Evolutionary conservation across 371 early-diverging fungal species (phyloP), one percentile per base, ranked within the genome.

Genomic region (Actinomortierella ambigua): DNA sequence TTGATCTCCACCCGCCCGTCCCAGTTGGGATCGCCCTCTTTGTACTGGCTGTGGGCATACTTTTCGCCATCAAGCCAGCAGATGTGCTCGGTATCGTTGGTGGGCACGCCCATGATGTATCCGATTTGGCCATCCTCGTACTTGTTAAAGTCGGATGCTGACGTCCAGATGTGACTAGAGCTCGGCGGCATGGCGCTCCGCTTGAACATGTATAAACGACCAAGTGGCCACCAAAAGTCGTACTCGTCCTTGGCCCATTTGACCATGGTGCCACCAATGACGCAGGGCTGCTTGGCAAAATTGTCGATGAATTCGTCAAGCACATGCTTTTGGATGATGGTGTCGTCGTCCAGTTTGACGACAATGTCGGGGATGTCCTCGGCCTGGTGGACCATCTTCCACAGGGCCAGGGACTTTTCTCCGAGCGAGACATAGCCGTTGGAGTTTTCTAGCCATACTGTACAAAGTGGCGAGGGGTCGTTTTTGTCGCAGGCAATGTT

Each of bases 91-190:
- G 0, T n/a, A 44, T 41, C 26, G 14, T 42, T n/a, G 17, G 42
- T 34, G 34, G 34, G 34, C 34, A 11, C 53, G n/a, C 24, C 27
- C n/a, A 55, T 44, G 24, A 55, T 20, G 27, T 55, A 55, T 2
- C 55, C 55, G 20, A 55, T 55, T n/a, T 55, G 55, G 18, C 44
- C 42, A 55, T 55, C 55, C 46, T 55, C 55, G 20, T 20, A 55
- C 44, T 55, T 55, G 55, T 55, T 55, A 26, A 55, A 55, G 3
- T 17, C 17, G 0, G 42, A 17, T 29, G 55, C 55, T 3, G 3
- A 43, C 28, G 15, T 18, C 55, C 55, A 55, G 23, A 41, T n/a
- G 6, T 44, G 15, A n/a, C 44, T 29, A 9, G 42, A 8, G 2
- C 6, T 53, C 1, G 26, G 17, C 17, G 55, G 55, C 27, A 55